Evolutionary conservation across 2,329 filamentous ascomycete genomes (phyloP).

Genomic region (Penicillium sp.): DNA sequence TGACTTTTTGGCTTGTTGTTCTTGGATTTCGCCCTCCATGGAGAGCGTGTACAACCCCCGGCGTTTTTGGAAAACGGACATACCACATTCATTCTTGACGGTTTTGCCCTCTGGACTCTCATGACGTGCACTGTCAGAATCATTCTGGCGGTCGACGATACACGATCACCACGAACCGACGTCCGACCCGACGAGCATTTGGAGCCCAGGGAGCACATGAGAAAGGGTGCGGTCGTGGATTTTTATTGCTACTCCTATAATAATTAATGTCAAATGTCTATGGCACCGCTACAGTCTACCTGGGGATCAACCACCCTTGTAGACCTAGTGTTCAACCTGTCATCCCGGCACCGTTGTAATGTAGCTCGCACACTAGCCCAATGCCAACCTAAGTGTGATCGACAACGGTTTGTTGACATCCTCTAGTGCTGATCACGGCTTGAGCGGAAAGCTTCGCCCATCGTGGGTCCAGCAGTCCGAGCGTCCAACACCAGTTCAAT

Average conservation of each 20-base stretch:
- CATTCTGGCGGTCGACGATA: constrained; percentile 13
- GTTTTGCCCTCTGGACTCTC: constrained; percentile 13
- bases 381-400: too few relatives aligned
- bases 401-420: too few relatives aligned
- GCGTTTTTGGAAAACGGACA: constrained; percentile 9
- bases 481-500: too few relatives aligned
- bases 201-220: neutral
- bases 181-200: neutral
- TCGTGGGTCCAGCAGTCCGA: too few relatives aligned
- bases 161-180: constrained; percentile 11
- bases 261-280: constrained; percentile 24
- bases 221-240: constrained; percentile 1
- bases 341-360: too few relatives aligned
- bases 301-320: too few relatives aligned
- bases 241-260: constrained; percentile 18
- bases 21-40: neutral
- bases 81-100: constrained; percentile 11
- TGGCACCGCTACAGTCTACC: too few relatives aligned
- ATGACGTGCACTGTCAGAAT: constrained; percentile 20
- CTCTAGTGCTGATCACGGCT: too few relatives aligned
- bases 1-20: constrained; percentile 2
- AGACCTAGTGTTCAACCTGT: too few relatives aligned
- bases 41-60: constrained; percentile 1
- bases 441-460: too few relatives aligned
- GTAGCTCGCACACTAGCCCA: too few relatives aligned